Base-by-base conservation (phyloP, 192 early-diverging fungal species). In the Backusella tuberculispora region DNA sequence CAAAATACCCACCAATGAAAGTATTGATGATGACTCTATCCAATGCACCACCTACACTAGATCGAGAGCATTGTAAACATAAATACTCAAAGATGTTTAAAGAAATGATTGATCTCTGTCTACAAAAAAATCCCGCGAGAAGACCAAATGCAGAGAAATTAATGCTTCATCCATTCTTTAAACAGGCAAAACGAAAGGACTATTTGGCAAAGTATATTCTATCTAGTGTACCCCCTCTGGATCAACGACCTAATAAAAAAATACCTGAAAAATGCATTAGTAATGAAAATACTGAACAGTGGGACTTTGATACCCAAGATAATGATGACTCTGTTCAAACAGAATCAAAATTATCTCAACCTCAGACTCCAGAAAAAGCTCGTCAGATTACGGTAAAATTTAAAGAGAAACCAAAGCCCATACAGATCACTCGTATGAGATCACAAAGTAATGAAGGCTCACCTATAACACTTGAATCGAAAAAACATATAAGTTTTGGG, bases 1-100 rank as follows among this genome's bases (percentile, higher is more conserved):
- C 95, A 12, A 95, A 95, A 76, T 94, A 86, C 71, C 93, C 95
- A 26, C 94, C 95, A 3, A 80, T 96, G 68, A 96, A 96, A 85
- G 92, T 87, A 17, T 75, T 96, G 34, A 94, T 96, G 94, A 78
- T 96, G 77, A 96, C 95, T 8, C 86, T 96, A 21, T 89, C 93
- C n/a, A 93, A 92, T 60, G 92, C 92, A 45, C 95, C 95, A 24
- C 95, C 95, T 0, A 96, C 94, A 6, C 73, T 96, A 67, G 91
- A 94, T 64, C 85, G 93, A 60, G 93, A 94, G 7, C 75, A 83
- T 10, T 90, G 91, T 0, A 86, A 87, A 66, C 84, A 94, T 81
- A 92, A 90, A 65, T 96, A 92, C 75, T 85, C 90, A 6, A 93
- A 91, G 68, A 56, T 83, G 17, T 91, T 95, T 63, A 96, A 95